phyloP scores from a whole-genome alignment of 345 rosid genomes.

The Toxicodendron radicans region DNA sequence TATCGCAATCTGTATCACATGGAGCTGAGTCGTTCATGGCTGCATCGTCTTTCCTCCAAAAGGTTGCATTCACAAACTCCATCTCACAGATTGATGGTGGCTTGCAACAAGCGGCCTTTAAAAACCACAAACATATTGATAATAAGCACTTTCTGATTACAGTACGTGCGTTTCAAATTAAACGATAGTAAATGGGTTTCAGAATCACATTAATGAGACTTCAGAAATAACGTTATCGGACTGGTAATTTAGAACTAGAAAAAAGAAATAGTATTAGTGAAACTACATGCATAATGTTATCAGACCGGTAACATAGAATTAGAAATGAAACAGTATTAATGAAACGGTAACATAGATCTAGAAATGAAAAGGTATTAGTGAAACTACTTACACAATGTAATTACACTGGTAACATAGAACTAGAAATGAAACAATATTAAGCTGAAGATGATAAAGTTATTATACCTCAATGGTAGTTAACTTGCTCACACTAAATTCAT shows the following conservation, averaged over 20 bases:
- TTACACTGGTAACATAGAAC: background rate
- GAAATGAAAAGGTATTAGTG: background rate
- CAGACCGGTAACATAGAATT: too few relatives aligned
- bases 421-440: too few relatives aligned
- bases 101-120: slow-evolving; percentile 77
- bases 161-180: background rate
- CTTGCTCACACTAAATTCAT: slow-evolving; percentile 39
- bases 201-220: too few relatives aligned
- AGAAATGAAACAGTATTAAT: too few relatives aligned
- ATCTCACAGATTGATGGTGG: slow-evolving; percentile 62
- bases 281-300: too few relatives aligned
- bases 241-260: too few relatives aligned
- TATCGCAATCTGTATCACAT: slow-evolving; percentile 42
- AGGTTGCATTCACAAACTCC: slow-evolving; percentile 62
- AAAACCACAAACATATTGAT: background rate
- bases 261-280: too few relatives aligned
- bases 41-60: slow-evolving; percentile 44
- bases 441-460: background rate
- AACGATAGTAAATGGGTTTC: too few relatives aligned
- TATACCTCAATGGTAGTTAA: slow-evolving; percentile 60
- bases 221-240: too few relatives aligned
- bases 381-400: too few relatives aligned
- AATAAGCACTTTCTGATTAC: too few relatives aligned
- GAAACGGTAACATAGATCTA: too few relatives aligned
- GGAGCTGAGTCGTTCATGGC: background rate